A percentile compares a stretch with the other conserved stretches of the same genome.
These are phyloP conservation scores for Magnusiomyces fungicola DNA, from an alignment of 1,139 yeast genomes.

Conservation along the genomic window DNA sequence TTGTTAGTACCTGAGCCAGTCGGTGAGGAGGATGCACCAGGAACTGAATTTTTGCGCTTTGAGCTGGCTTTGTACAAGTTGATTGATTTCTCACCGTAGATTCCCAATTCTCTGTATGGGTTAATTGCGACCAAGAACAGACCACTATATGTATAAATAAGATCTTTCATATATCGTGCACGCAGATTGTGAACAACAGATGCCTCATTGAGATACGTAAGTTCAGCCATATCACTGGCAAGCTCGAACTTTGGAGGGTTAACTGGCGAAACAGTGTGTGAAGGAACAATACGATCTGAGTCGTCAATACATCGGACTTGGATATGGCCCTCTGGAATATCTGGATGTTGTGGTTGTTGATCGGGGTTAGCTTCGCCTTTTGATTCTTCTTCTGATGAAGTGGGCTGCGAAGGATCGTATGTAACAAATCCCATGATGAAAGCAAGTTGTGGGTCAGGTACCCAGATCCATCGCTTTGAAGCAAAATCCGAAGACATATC, in stretches of 20 bases:
- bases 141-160: conserved; percentile 68
- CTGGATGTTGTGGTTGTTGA: conserved; percentile 3
- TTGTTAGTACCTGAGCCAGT: not conserved
- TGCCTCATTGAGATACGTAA: conserved; percentile 91
- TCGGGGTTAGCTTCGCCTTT: not conserved
- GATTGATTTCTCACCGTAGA: conserved; percentile 58
- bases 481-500: conserved; percentile 39
- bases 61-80: conserved; percentile 43
- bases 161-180: conserved; percentile 66
- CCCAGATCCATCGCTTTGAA: conserved; percentile 70
- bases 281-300: conserved; percentile 39
- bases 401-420: conserved; percentile 31
- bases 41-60: conserved; percentile 37
- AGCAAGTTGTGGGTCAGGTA: conserved; percentile 58
- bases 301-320: conserved; percentile 49
- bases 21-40: not conserved
- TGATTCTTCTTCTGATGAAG: not conserved
- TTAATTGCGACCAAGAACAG: conserved; percentile 91
- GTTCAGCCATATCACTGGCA: conserved; percentile 91
- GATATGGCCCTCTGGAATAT: conserved; percentile 40
- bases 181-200: conserved; percentile 80
- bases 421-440: conserved; percentile 66
- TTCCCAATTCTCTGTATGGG: conserved; percentile 75
- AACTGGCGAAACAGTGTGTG: conserved; percentile 47
- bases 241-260: conserved; percentile 91